Conservation (phyloP, 257 asterid genomes). For the Przewalskia tangutica region DNA sequence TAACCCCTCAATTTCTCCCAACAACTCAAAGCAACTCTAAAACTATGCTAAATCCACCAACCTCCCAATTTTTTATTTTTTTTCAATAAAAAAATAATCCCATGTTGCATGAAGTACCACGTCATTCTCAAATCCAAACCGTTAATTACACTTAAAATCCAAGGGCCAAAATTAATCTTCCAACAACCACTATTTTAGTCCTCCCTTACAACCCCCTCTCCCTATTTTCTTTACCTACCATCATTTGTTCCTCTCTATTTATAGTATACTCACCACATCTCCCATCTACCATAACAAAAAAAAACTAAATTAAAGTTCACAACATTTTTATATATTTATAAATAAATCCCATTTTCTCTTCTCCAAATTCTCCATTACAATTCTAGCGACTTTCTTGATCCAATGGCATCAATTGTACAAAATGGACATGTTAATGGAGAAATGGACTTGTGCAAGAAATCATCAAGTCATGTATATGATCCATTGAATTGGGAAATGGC, state of each 20-base stretch:
- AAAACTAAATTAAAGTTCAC: background rate
- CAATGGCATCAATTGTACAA: background rate
- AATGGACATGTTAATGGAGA: slow-evolving; percentile 23
- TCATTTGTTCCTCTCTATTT: slow-evolving; percentile 27
- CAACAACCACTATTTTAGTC: slow-evolving; percentile 33
- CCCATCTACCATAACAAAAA: slow-evolving; percentile 1
- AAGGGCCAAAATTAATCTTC: slow-evolving; percentile 34
- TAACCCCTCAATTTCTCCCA: background rate
- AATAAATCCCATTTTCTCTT: background rate
- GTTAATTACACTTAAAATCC: slow-evolving; percentile 10
- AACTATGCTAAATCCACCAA: background rate
- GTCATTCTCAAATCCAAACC: slow-evolving; percentile 19
- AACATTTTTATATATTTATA: background rate
- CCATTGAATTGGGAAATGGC: slow-evolving; percentile 84
- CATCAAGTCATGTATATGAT: slow-evolving; percentile 13
- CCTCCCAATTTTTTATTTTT: background rate
- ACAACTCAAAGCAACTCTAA: background rate
- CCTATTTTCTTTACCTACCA: slow-evolving; percentile 49
- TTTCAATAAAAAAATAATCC: background rate
- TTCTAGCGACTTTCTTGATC: background rate
- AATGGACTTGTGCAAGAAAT: slow-evolving; percentile 27
- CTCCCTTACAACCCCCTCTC: background rate
- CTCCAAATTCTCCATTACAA: background rate
- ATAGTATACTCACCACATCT: slow-evolving; percentile 27
- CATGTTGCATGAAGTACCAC: slow-evolving; percentile 18